Evolutionary conservation across 2,329 filamentous ascomycete species (phyloP).

Genomic region (Fusarium sp.): DNA sequence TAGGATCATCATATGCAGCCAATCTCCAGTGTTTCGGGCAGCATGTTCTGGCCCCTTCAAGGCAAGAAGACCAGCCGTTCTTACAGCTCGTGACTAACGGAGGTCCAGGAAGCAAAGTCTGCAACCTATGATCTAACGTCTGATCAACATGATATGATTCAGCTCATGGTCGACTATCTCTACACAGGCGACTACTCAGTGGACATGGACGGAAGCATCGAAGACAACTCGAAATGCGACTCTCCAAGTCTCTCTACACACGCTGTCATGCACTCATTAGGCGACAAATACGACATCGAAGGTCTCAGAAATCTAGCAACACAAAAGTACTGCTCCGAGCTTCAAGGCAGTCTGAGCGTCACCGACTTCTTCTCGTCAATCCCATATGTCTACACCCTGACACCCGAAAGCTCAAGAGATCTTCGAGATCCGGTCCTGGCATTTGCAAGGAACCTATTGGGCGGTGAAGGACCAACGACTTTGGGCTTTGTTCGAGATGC

Average conservation of each 20-base stretch:
- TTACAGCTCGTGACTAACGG: too few relatives aligned
- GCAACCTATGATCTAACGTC: slow-evolving; percentile 14
- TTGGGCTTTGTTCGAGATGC: not conserved
- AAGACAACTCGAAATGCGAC: too few relatives aligned
- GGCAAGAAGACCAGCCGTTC: not conserved
- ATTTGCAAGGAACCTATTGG: not conserved
- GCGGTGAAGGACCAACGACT: not conserved
- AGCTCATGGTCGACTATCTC: slow-evolving; percentile 31
- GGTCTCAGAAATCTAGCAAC: slow-evolving; percentile 3
- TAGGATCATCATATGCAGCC: slow-evolving; percentile 13
- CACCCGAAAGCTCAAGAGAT: not conserved
- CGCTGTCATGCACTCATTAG: slow-evolving; percentile 17
- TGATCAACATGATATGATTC: slow-evolving; percentile 10
- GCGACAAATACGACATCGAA: slow-evolving; percentile 29
- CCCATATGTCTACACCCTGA: slow-evolving; percentile 8
- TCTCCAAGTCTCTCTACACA: not conserved
- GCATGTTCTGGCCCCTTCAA: slow-evolving; percentile 16
- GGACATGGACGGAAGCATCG: too few relatives aligned
- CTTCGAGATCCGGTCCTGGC: not conserved
- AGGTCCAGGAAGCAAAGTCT: slow-evolving; percentile 10
- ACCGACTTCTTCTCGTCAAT: slow-evolving; percentile 13
- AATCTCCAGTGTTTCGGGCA: slow-evolving; percentile 16
- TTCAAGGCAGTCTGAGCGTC: not conserved
- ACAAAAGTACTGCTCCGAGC: slow-evolving; percentile 12
- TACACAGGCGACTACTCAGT: slow-evolving; percentile 23